Percentiles rank a stretch among this genome's conserved stretches.
These are phyloP conservation scores for Pestalotiopsis sp. DNA, from an alignment of 2,329 filamentous ascomycete genomes.

Conservation along the genomic window DNA sequence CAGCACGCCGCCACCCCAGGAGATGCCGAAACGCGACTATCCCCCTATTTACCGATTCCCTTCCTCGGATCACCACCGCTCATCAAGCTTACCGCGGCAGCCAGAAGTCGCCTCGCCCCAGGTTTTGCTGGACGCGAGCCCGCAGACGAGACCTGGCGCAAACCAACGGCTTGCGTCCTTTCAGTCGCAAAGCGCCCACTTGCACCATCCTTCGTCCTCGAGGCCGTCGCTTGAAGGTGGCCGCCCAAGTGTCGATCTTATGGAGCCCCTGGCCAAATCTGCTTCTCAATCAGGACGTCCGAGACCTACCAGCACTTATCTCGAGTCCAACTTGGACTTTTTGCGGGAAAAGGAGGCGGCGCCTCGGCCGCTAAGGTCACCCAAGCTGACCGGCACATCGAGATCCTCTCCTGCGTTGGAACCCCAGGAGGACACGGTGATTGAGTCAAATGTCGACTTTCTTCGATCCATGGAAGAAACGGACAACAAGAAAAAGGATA, in stretches of 20 bases:
- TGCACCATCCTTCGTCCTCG: slow-evolving; percentile 50
- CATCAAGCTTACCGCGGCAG: slow-evolving; percentile 42
- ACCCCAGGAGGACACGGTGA: slow-evolving; percentile 63
- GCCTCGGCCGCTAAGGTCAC: slow-evolving; percentile 42
- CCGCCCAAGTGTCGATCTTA: slow-evolving; percentile 66
- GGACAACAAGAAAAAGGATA: slow-evolving; percentile 59
- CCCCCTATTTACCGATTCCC: slow-evolving; percentile 45
- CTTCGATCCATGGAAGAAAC: slow-evolving; percentile 74
- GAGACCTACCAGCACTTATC: slow-evolving; percentile 80
- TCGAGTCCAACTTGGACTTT: slow-evolving; percentile 82
- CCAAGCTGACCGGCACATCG: slow-evolving; percentile 33
- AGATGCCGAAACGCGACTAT: slow-evolving; percentile 48
- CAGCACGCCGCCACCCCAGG: slow-evolving; percentile 48
- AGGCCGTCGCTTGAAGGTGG: slow-evolving; percentile 73
- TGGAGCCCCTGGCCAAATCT: slow-evolving; percentile 64
- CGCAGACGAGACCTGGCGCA: slow-evolving; percentile 27
- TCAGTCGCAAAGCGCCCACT: slow-evolving; percentile 36
- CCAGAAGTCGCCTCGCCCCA: slow-evolving; percentile 29
- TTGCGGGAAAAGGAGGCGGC: slow-evolving; percentile 75
- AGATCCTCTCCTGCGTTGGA: slow-evolving; percentile 45
- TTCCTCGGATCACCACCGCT: slow-evolving; percentile 39
- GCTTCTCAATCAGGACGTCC: slow-evolving; percentile 55
- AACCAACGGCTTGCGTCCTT: slow-evolving; percentile 35
- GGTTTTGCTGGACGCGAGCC: slow-evolving; percentile 25
- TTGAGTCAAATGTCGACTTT: slow-evolving; percentile 82